Evolutionary conservation across 345 rosid species (phyloP).

Genomic region (Citrus inodora): DNA sequence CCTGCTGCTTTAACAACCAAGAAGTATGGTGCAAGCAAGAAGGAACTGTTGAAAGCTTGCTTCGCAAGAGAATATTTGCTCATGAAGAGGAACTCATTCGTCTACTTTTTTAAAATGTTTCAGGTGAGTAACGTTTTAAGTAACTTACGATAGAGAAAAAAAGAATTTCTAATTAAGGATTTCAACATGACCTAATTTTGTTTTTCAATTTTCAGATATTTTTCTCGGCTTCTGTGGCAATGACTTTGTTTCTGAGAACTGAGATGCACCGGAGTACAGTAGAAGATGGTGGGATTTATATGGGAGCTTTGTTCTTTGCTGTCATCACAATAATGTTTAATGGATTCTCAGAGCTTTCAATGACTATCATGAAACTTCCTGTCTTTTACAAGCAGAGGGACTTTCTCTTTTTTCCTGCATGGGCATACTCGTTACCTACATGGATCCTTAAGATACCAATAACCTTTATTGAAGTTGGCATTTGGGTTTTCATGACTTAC

Average conservation of each 20-base stretch:
- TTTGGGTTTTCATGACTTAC: constrained; percentile 60
- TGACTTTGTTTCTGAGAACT: constrained; percentile 68
- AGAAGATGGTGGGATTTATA: constrained; percentile 59
- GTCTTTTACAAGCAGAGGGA: constrained; percentile 95
- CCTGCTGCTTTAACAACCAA: constrained; percentile 69
- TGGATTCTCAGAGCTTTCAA: constrained; percentile 71
- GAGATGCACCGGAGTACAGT: constrained; percentile 58
- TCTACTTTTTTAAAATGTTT: constrained; percentile 58
- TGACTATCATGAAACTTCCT: constrained; percentile 75
- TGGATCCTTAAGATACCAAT: constrained; percentile 86
- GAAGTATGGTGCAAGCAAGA: constrained; percentile 59
- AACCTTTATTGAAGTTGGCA: constrained; percentile 48
- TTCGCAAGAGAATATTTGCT: constrained; percentile 66
- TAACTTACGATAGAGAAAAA: background rate
- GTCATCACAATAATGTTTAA: constrained; percentile 58
- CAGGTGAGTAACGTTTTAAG: constrained; percentile 29
- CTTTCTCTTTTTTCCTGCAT: constrained; percentile 73
- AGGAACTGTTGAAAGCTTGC: constrained; percentile 70
- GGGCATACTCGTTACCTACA: constrained; percentile 85
- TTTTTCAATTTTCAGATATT: constrained; percentile 45
- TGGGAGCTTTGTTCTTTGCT: constrained; percentile 66
- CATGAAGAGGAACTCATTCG: constrained; percentile 87
- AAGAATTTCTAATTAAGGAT: background rate
- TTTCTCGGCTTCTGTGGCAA: constrained; percentile 44
- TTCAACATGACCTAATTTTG: background rate